Evolutionary conservation across 306 rosid genomes (phyloP).

Genomic region (Albizia julibrissin): DNA sequence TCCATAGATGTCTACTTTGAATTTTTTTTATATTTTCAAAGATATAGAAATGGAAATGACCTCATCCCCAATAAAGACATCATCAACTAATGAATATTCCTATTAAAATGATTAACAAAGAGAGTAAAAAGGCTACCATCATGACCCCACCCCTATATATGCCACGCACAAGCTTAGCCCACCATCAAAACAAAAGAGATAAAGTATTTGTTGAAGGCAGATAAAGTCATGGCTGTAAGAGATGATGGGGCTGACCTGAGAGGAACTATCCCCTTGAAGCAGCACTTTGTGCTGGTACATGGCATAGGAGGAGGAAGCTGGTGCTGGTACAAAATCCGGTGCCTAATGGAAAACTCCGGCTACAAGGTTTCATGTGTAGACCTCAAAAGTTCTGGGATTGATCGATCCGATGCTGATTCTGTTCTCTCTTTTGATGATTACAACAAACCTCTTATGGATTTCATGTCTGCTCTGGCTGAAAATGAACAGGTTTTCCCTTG

Average conservation of each 20-base stretch:
- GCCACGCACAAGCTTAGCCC: neutral
- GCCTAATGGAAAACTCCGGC: constrained; percentile 90
- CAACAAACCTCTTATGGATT: constrained; percentile 71
- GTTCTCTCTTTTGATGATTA: constrained; percentile 75
- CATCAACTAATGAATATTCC: constrained; percentile 26
- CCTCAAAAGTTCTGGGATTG: constrained; percentile 77
- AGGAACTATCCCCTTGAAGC: constrained; percentile 29
- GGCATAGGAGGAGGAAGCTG: constrained; percentile 84
- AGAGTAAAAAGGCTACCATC: constrained; percentile 34
- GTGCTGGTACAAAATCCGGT: constrained; percentile 96
- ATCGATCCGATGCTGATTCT: constrained; percentile 63
- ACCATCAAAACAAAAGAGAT: constrained; percentile 27
- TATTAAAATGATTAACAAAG: constrained; percentile 18
- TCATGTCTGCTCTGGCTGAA: constrained; percentile 64
- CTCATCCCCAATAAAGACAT: constrained; percentile 3
- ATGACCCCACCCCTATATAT: constrained; percentile 31
- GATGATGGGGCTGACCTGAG: constrained; percentile 34
- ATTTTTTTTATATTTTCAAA: constrained; percentile 34
- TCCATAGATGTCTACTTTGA: neutral
- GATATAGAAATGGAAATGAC: constrained; percentile 38
- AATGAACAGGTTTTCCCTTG: constrained; percentile 64
- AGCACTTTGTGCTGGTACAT: constrained; percentile 90
- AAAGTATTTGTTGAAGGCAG: constrained; percentile 19
- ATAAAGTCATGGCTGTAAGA: constrained; percentile 35
- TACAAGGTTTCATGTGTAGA: constrained; percentile 75